Base-by-base conservation (phyloP, 106 monocot genomes). In the Dioscorea alata region DNA sequence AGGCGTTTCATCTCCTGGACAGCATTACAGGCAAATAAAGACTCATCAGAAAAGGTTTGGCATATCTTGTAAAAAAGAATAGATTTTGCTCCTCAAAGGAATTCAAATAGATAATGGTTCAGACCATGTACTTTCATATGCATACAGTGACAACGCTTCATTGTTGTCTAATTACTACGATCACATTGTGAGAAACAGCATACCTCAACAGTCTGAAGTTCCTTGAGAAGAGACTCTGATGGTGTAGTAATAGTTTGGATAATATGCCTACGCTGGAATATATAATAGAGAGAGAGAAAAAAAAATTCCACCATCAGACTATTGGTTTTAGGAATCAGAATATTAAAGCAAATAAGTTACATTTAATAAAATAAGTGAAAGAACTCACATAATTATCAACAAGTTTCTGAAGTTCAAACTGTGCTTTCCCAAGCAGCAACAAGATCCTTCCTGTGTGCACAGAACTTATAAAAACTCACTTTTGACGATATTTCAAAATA, bases 1-100 rank as follows among this genome's bases (percentile, higher is more conserved):
- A 86, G 88, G 8, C 69, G 88, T 72, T 93, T 89, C 93, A 93
- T 93, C 23, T 88, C 93, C 93, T 93, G 78, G 28, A 28, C 3
- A 28, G 28, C 28, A 28, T 28, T 73, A 86, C 61, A 31, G 13
- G 13, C 12, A 68, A 74, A 75, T 32, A 51, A 24, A 12, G 23
- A 8, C 13, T 42, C 12, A 67, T 51, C 28, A 54, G 23, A 17
- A 51, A 68, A 31, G 4, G 14, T 49, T 15, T 12, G 50, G 50
- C 13, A 23, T 4, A 67, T 49, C 10, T 49, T 10, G 12, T 6
- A 51, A 16, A 20, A 51, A 13, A 49, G 50, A 14, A 22, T 23
- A n/a, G 6, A 50, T 42, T 42, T 42, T 34, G 34, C 34, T 42
- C 42, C 42, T 42, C 42, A 42, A 3, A 42, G 42, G 42, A 42